phyloP scores from a whole-genome alignment of 352 stramenopile genomes.

The Poterioochromonas sp. region DNA sequence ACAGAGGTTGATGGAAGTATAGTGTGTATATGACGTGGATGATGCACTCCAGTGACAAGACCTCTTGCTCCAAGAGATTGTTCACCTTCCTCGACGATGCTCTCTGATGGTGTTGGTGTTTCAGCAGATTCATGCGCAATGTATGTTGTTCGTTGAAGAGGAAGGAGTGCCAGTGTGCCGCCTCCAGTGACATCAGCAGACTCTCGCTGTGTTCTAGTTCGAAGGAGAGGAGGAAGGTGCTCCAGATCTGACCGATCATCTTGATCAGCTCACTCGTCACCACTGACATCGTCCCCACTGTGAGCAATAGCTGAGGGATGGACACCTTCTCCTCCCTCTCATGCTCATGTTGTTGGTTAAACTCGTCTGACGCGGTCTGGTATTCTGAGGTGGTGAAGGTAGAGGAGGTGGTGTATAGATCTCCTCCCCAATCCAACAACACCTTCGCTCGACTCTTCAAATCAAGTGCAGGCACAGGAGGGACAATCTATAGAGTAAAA shows the following conservation, averaged over 20 bases:
- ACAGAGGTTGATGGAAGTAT: background rate
- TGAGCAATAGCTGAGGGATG: background rate
- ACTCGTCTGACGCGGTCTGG: background rate
- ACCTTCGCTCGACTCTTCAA: background rate
- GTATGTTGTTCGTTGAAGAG: background rate
- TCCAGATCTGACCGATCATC: background rate
- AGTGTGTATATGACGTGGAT: background rate
- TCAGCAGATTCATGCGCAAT: background rate
- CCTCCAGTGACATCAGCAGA: background rate
- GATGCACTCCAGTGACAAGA: background rate
- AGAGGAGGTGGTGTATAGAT: background rate
- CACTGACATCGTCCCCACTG: constrained; percentile 28
- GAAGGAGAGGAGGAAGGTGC: background rate
- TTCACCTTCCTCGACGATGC: background rate
- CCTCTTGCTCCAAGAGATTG: constrained; percentile 27
- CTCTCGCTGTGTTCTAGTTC: background rate
- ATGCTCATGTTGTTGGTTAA: background rate
- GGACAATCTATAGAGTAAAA: background rate
- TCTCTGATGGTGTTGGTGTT: background rate
- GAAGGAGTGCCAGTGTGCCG: background rate
- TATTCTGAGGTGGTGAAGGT: background rate
- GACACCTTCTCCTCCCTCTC: background rate
- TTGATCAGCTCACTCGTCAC: constrained; percentile 18
- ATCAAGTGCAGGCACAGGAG: background rate
- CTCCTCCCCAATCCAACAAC: background rate